These are phyloP conservation scores for Fusarium sp. DNA, from an alignment of 2,329 filamentous ascomycete species.

Conservation along the genomic window DNA sequence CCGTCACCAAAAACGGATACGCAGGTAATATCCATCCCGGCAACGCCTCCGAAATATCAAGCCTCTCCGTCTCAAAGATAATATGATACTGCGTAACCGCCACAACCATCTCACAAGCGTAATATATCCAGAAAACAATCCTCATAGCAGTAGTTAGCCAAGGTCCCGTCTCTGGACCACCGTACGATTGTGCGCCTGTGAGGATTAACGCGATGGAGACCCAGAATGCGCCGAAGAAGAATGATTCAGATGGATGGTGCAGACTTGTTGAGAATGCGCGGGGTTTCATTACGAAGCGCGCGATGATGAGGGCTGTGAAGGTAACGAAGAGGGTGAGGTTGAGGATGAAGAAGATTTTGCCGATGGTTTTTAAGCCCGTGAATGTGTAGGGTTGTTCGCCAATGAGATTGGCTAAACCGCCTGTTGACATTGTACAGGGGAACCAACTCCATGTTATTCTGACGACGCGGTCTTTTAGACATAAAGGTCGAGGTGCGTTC, in stretches of 20 bases:
- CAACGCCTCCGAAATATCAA: constrained; percentile 12
- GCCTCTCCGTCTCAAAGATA: constrained; percentile 14
- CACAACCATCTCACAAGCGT: constrained; percentile 26
- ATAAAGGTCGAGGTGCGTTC: not conserved
- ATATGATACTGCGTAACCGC: constrained; percentile 16
- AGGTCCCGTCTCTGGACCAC: constrained; percentile 2
- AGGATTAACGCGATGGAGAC: constrained; percentile 17
- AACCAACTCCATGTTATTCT: constrained; percentile 22
- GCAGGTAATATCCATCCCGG: constrained; percentile 18
- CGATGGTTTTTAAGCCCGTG: constrained; percentile 5
- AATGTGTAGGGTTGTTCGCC: constrained; percentile 21
- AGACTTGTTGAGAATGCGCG: constrained; percentile 16
- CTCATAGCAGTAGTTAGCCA: constrained; percentile 14
- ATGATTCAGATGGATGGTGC: constrained; percentile 20
- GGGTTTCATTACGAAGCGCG: constrained; percentile 9
- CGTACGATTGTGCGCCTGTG: constrained; percentile 20
- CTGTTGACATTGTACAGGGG: constrained; percentile 24
- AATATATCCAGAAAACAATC: constrained; percentile 20
- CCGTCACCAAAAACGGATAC: constrained; percentile 25
- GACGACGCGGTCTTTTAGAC: constrained; percentile 16
- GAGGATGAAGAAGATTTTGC: constrained; percentile 21
- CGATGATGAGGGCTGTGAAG: constrained; percentile 4
- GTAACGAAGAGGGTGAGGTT: constrained; percentile 14
- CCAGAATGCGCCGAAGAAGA: constrained; percentile 21
- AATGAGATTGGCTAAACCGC: constrained; percentile 19